Base-by-base conservation (phyloP, 169 alveolate species). In the Amoebophrya sp. region DNA sequence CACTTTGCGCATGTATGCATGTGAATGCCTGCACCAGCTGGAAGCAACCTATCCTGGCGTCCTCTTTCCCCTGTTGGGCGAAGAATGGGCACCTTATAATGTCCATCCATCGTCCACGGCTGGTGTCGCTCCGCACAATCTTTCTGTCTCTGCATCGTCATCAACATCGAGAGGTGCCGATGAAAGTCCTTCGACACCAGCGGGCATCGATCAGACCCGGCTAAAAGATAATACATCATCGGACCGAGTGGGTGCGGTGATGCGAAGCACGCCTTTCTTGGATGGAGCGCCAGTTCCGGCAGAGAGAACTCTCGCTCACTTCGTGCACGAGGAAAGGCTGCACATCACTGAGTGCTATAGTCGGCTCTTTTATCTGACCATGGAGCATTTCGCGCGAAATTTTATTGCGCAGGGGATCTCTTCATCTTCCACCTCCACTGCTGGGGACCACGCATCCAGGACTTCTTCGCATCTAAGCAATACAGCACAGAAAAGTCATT, bases 331-430 rank as follows among this genome's bases (percentile, higher is more conserved):
- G 47, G 93, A 92, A 89, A 41, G 89, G 78, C 89, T 92, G 65
- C 93, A 92, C 89, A 92, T 92, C 40, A 91, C 89, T 65, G 93
- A 92, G 92, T 54, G 92, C 90, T 92, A 92, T 39, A 89, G 92
- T 36, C 90, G 93, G 41, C 90, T 92, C 18, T 92, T 92, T 40
- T 92, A 89, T 92, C 54, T 91, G 12, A 92, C 93, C 53, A 47
- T 92, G 92, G 90, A 92, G 76, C 93, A 92, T 77, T 92, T 92
- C 41, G 89, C 93, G n/a, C n/a, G n/a, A n/a, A n/a, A n/a, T n/a
- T n/a, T n/a, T n/a, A n/a, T n/a, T n/a, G n/a, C n/a, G n/a, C n/a
- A n/a, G n/a, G n/a, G n/a, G n/a, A n/a, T n/a, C n/a, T n/a, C n/a
- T n/a, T n/a, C n/a, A n/a, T n/a, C n/a, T n/a, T n/a, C n/a, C n/a